Conservation (phyloP, 495 filamentous ascomycete species). For the Usnea hakonensis region DNA sequence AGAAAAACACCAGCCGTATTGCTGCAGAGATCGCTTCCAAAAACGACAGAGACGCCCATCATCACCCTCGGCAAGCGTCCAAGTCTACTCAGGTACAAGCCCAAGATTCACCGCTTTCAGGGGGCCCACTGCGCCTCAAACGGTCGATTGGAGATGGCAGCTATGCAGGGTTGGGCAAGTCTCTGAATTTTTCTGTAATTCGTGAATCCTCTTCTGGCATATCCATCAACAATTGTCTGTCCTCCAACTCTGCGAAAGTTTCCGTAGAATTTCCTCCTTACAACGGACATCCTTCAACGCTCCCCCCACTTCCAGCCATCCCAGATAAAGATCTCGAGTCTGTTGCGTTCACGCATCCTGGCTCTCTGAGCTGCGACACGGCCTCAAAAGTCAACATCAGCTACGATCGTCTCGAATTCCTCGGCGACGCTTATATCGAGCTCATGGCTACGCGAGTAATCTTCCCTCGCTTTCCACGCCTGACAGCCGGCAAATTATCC, state of each 20-base stretch:
- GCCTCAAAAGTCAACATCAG: conserved; percentile 28
- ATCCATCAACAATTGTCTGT: not conserved
- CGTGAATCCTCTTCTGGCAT: not conserved
- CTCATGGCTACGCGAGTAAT: conserved; percentile 59
- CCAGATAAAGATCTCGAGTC: conserved; percentile 47
- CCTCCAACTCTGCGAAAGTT: not conserved
- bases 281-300: conserved; percentile 1
- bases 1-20: not conserved
- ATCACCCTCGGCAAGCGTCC: not conserved
- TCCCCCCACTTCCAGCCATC: conserved; percentile 53
- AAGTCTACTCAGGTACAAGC: not conserved
- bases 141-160: not conserved
- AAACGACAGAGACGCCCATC: not conserved
- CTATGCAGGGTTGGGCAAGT: not conserved
- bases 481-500: conserved; percentile 51
- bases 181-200: not conserved
- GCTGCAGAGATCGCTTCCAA: not conserved
- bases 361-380: conserved; percentile 30
- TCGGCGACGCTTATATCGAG: conserved; percentile 70
- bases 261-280: not conserved
- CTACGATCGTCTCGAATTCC: conserved; percentile 67
- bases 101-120: not conserved
- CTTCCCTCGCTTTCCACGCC: conserved; percentile 51
- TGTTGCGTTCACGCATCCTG: conserved; percentile 62
- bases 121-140: not conserved